These are phyloP conservation scores for Ormosia emarginata DNA, from an alignment of 306 rosid genomes.

Conservation along the genomic window DNA sequence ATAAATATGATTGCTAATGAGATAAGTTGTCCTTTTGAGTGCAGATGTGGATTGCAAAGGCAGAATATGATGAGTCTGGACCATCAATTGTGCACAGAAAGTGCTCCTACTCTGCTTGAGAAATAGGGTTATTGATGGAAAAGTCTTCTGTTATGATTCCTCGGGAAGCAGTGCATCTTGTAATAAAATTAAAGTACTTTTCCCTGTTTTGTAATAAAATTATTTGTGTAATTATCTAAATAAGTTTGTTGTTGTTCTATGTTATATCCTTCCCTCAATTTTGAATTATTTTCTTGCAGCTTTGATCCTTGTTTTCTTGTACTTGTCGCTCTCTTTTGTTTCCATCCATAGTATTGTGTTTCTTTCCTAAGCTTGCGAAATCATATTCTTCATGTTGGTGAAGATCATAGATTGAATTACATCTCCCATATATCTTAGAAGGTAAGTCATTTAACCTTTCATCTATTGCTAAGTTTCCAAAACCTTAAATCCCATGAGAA, in stretches of 20 bases:
- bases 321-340: not conserved
- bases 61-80: not conserved
- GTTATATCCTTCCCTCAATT: not conserved
- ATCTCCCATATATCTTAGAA: slow-evolving; percentile 30
- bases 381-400: not conserved
- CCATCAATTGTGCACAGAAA: slow-evolving; percentile 53
- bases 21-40: not conserved
- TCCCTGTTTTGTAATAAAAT: not conserved
- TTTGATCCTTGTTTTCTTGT: not conserved
- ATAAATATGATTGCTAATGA: not conserved
- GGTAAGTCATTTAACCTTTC: slow-evolving; percentile 21
- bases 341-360: not conserved
- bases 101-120: slow-evolving; percentile 50
- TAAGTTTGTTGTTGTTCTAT: not conserved
- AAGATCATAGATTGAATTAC: slow-evolving; percentile 35
- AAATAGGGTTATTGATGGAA: slow-evolving; percentile 31
- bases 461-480: slow-evolving; percentile 36
- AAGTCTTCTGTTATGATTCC: not conserved
- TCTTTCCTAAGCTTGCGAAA: not conserved
- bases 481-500: slow-evolving; percentile 50
- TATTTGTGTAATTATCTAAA: too few relatives aligned
- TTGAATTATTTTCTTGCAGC: slow-evolving; percentile 19
- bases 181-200: not conserved
- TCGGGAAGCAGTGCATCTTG: not conserved
- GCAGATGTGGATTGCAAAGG: not conserved